These are phyloP conservation scores for Cryomyces antarcticus DNA, from an alignment of 495 filamentous ascomycete genomes.

Conservation along the genomic window DNA sequence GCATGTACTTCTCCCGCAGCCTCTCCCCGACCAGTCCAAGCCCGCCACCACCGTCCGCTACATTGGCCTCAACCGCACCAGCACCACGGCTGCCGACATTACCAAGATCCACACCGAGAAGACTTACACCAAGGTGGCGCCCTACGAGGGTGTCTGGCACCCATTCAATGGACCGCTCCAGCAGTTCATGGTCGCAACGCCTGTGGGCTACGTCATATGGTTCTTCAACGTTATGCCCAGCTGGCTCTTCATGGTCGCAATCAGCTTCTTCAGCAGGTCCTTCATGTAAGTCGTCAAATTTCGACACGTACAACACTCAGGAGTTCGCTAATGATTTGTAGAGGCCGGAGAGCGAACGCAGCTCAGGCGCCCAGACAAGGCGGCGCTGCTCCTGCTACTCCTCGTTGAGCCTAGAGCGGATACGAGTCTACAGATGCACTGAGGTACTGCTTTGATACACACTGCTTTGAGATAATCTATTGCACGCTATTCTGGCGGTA, in stretches of 20 bases:
- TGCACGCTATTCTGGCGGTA: no score
- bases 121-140: slow-evolving; percentile 30
- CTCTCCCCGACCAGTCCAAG: slow-evolving; percentile 22
- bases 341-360: no score
- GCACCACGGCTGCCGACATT: slow-evolving; percentile 14
- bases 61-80: slow-evolving; percentile 18
- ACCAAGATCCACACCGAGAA: slow-evolving; percentile 36
- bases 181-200: slow-evolving; percentile 38
- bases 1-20: slow-evolving; percentile 51
- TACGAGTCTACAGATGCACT: no score
- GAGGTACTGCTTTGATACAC: no score
- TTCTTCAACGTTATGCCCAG: slow-evolving; percentile 34
- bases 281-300: slow-evolving; percentile 52
- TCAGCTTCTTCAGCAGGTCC: slow-evolving; percentile 61
- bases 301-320: no score
- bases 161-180: slow-evolving; percentile 58
- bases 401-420: no score
- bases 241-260: slow-evolving; percentile 61
- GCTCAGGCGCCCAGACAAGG: no score
- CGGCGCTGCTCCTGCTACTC: no score
- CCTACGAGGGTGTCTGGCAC: slow-evolving; percentile 58
- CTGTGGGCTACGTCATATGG: slow-evolving; percentile 49
- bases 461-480: no score
- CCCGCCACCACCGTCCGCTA: slow-evolving; percentile 17
- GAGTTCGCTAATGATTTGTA: no score